These are phyloP conservation scores for Spathaspora sp. DNA, from an alignment of 1,139 yeast species.

Conservation along the genomic window DNA sequence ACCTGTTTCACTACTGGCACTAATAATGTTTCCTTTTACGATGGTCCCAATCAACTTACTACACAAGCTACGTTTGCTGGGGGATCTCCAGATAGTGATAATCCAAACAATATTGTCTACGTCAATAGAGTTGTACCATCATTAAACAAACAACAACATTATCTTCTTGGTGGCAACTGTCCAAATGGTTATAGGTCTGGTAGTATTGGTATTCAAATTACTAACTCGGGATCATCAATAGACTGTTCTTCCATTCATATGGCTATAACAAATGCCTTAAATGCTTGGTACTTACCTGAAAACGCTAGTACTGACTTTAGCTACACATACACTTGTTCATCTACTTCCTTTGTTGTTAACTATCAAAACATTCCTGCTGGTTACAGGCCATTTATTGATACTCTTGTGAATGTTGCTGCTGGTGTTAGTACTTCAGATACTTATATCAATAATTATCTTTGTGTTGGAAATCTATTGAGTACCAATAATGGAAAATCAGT, in stretches of 20 bases:
- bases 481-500: slow-evolving; percentile 1
- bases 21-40: slow-evolving; percentile 27
- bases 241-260: slow-evolving; percentile 22
- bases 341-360: slow-evolving; percentile 11
- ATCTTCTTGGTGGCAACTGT: slow-evolving; percentile 20
- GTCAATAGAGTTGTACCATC: slow-evolving; percentile 13
- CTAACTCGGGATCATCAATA: slow-evolving; percentile 6
- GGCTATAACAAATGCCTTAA: slow-evolving; percentile 18
- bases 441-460: slow-evolving; percentile 7
- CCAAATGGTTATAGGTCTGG: slow-evolving; percentile 21
- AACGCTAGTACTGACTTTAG: slow-evolving; percentile 1
- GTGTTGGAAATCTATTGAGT: slow-evolving; percentile 7
- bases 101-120: slow-evolving; percentile 1
- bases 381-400: slow-evolving; percentile 27
- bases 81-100: background rate
- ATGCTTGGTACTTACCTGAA: slow-evolving; percentile 21
- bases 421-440: background rate
- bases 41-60: slow-evolving; percentile 24
- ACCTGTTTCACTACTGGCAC: slow-evolving; percentile 19
- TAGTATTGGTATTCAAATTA: slow-evolving; percentile 17
- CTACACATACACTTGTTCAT: slow-evolving; percentile 17
- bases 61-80: slow-evolving; percentile 16
- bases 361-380: slow-evolving; percentile 27
- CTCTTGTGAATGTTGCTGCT: slow-evolving; percentile 9
- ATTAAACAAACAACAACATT: slow-evolving; percentile 13